Percentiles rank a stretch among this genome's conserved stretches.
phyloP scores from a whole-genome alignment of 768 basidiomycete genomes.

The Gloeophyllum trabeum region DNA sequence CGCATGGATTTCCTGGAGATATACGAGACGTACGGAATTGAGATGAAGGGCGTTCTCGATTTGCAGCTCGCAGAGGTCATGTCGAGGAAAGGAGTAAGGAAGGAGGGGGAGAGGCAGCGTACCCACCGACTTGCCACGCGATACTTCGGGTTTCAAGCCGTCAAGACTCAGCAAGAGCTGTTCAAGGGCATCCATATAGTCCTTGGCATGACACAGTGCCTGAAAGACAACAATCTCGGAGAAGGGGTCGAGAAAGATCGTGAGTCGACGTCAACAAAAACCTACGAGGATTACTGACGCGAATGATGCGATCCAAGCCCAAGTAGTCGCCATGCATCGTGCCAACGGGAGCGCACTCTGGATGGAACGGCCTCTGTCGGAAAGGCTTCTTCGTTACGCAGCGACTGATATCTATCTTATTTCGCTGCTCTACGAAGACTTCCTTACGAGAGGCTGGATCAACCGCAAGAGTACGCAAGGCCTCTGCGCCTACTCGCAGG shows the following conservation, averaged over 20 bases:
- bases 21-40: conserved; percentile 12
- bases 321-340: conserved; percentile 26
- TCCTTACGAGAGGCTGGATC: conserved; percentile 12
- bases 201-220: conserved; percentile 23
- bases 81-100: conserved; percentile 14
- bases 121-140: conserved; percentile 14
- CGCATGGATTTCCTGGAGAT: conserved; percentile 27
- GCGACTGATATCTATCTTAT: conserved; percentile 31
- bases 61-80: conserved; percentile 27
- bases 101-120: conserved; percentile 17
- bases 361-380: conserved; percentile 24
- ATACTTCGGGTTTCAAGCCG: conserved; percentile 12
- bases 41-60: conserved; percentile 22
- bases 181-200: conserved; percentile 22
- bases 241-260: conserved; percentile 20
- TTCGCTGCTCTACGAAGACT: conserved; percentile 21
- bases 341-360: conserved; percentile 17
- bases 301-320: too few species aligned
- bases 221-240: conserved; percentile 14
- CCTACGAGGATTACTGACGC: too few species aligned
- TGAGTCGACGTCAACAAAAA: conserved; percentile 14
- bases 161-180: conserved; percentile 14
- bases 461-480: neutral
- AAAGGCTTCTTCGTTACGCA: conserved; percentile 26
- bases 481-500: neutral